These are phyloP conservation scores for Corymbia maculata DNA, from an alignment of 345 rosid genomes.

Conservation along the genomic window DNA sequence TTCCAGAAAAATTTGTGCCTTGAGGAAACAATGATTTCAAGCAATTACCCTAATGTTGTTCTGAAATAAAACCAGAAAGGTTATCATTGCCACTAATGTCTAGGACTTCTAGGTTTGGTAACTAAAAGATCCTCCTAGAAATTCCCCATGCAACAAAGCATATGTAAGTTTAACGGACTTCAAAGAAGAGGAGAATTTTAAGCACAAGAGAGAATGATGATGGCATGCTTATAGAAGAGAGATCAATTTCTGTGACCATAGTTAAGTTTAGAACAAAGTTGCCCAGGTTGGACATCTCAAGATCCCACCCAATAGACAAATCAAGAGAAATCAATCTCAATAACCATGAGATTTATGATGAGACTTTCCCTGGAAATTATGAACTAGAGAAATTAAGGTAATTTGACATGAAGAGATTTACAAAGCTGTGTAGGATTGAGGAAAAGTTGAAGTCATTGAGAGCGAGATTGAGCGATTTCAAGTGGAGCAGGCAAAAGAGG, in stretches of 20 bases:
- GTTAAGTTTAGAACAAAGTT: background rate
- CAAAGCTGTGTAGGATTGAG: background rate
- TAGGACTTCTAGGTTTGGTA: background rate
- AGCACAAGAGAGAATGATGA: background rate
- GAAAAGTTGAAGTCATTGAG: background rate
- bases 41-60: background rate
- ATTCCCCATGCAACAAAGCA: background rate
- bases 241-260: background rate
- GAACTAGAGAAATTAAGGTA: background rate
- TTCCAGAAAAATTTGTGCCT: background rate
- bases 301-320: background rate
- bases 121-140: background rate
- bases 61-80: background rate
- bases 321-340: background rate
- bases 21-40: no score
- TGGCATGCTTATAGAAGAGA: background rate
- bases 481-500: background rate
- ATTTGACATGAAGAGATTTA: background rate
- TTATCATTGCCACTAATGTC: rapidly evolving
- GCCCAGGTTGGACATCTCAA: background rate
- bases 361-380: background rate
- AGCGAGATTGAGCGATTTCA: background rate
- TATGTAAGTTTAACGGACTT: background rate
- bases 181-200: background rate
- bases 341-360: background rate